A percentile compares a stretch with the other conserved stretches of the same genome.
These are phyloP conservation scores for Diplotaxis tenuifolia DNA, from an alignment of 345 rosid genomes.

Conservation along the genomic window DNA sequence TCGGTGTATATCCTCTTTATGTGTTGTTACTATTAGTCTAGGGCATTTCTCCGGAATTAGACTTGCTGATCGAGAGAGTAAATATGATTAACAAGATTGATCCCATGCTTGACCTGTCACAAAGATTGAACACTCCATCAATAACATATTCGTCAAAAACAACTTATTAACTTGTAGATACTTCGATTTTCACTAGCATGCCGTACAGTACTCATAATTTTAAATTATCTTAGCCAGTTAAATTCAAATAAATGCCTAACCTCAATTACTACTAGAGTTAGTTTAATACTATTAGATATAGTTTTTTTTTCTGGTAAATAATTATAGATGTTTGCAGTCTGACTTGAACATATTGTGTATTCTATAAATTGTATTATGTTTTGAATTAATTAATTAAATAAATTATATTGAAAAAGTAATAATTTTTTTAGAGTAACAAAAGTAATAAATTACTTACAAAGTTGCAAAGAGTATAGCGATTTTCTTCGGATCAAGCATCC, in stretches of 20 bases:
- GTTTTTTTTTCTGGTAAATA: no score
- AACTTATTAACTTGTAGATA: background rate
- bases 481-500: constrained; percentile 85
- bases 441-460: constrained; percentile 48
- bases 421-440: no score
- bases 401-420: background rate
- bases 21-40: constrained; percentile 37
- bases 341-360: background rate
- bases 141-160: background rate
- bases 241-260: background rate
- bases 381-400: background rate
- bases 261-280: background rate
- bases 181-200: background rate
- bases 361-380: background rate
- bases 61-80: constrained; percentile 65
- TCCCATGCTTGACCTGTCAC: constrained; percentile 89
- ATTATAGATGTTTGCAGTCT: background rate
- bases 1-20: constrained; percentile 9
- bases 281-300: no score
- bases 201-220: background rate
- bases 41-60: constrained; percentile 35
- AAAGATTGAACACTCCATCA: background rate
- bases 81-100: constrained; percentile 85
- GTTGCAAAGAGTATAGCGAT: constrained; percentile 83
- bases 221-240: background rate